Conservation (phyloP, 78 protist genomes). For the Dictyostelium intermedium region DNA sequence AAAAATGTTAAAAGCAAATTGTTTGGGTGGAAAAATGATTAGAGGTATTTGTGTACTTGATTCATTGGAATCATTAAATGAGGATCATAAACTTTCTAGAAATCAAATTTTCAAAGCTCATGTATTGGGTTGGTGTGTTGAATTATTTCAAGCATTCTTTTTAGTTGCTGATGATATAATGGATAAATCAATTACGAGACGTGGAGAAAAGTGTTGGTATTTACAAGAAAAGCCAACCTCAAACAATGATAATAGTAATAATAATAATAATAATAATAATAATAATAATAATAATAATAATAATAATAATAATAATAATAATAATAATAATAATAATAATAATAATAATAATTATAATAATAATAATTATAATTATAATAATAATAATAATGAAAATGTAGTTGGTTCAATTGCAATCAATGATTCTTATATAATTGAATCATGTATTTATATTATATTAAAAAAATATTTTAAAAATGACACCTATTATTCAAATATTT, state of each 20-base stretch:
- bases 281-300: no score
- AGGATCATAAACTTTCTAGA: slow-evolving; percentile 30
- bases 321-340: no score
- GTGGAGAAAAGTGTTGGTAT: slow-evolving; percentile 97
- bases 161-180: slow-evolving; percentile 98
- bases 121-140: slow-evolving; percentile 95
- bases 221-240: neutral
- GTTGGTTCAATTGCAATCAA: neutral
- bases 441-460: neutral
- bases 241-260: no score
- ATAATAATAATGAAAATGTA: no score
- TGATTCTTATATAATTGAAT: neutral
- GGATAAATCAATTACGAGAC: slow-evolving; percentile 95
- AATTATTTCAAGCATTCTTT: slow-evolving; percentile 95
- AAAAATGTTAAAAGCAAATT: slow-evolving; percentile 6
- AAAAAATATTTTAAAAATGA: neutral
- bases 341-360: no score
- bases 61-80: slow-evolving; percentile 13
- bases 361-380: no score
- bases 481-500: neutral
- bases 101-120: slow-evolving; percentile 44
- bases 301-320: no score
- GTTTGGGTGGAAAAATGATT: slow-evolving; percentile 88
- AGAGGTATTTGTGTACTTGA: slow-evolving; percentile 90
- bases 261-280: no score